Base-by-base conservation (phyloP, 2,329 filamentous ascomycete genomes). In the Orbilia brochopaga region DNA sequence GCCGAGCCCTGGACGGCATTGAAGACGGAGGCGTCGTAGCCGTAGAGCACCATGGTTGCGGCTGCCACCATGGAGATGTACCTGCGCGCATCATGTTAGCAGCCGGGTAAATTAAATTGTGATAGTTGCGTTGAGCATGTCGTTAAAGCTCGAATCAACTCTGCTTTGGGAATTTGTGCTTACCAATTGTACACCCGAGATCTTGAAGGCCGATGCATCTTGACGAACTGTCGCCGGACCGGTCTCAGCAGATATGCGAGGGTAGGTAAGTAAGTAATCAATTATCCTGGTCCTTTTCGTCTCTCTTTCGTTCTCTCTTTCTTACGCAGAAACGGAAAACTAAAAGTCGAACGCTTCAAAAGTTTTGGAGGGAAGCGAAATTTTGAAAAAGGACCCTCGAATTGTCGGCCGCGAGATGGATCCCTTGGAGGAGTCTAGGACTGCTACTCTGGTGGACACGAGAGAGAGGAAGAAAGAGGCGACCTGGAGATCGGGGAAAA, bases 11-110 rank as follows among this genome's bases (percentile, higher is more conserved):
- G 88, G 2, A 90, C 84, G 7, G 87, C 87, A 78, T 90, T 90
- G 82, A 87, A 90, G 58, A 89, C 87, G 40, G 87, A 88, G 1
- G 88, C 87, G 82, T 90, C 88, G 78, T 90, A 90, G 65, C 88
- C 88, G 78, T 90, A 90, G 53, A 90, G 82, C 27, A 90, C 87
- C 88, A 90, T 90, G 79, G 87, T 89, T 78, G 87, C 86, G 77
- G 88, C 87, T 64, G 88, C 88, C 75, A 90, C 85, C 61, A 89
- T 81, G 73, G 86, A 87, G 75, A 88, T 86, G 81, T 87, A 89
- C 86, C 86, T 85, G 60, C 57, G 17, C 40, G n/a, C 46, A 37
- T 7, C 42, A 42, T 42, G 57, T 64, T 37, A 58, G 53, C 48
- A 8, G 15, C 27, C 19, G 35, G 50, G 10, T 48, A 10, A 21